Evolutionary conservation across 495 filamentous ascomycete species (phyloP).

Genomic region (Friedmanniomyces simplex): DNA sequence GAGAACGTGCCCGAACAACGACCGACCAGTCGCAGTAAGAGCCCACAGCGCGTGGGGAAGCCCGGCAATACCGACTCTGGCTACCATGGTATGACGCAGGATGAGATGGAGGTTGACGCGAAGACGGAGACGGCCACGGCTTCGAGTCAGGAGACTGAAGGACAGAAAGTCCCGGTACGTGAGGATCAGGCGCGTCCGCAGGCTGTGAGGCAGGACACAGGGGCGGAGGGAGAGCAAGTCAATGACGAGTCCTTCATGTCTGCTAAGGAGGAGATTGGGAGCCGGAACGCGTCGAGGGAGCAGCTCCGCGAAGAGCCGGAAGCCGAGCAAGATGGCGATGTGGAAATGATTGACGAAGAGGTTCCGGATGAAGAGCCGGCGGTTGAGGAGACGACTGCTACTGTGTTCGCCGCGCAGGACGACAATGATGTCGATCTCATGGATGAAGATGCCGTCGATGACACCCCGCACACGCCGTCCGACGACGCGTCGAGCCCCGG

Average conservation of each 20-base stretch:
- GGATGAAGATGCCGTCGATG: slow-evolving; percentile 39
- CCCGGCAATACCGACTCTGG: slow-evolving; percentile 53
- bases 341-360: slow-evolving; percentile 25
- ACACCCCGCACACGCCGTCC: slow-evolving; percentile 49
- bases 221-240: slow-evolving; percentile 28
- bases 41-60: slow-evolving; percentile 16
- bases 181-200: slow-evolving; percentile 10
- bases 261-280: slow-evolving; percentile 47
- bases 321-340: slow-evolving; percentile 12
- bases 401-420: neutral
- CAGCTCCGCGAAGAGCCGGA: slow-evolving; percentile 8
- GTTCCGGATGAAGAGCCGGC: neutral
- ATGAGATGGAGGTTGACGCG: slow-evolving; percentile 39
- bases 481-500: slow-evolving; percentile 54
- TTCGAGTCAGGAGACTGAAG: slow-evolving; percentile 22
- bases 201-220: slow-evolving; percentile 23
- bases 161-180: slow-evolving; percentile 11
- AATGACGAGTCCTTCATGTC: slow-evolving; percentile 45
- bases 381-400: neutral
- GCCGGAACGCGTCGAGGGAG: slow-evolving; percentile 30
- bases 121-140: slow-evolving; percentile 13
- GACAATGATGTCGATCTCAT: slow-evolving; percentile 21
- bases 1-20: neutral
- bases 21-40: slow-evolving; percentile 13
- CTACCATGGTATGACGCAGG: slow-evolving; percentile 66